Evolutionary conservation across 352 stramenopile genomes (phyloP), one percentile per base, ranked within the genome.

Genomic region (Plasmopara halstedii): DNA sequence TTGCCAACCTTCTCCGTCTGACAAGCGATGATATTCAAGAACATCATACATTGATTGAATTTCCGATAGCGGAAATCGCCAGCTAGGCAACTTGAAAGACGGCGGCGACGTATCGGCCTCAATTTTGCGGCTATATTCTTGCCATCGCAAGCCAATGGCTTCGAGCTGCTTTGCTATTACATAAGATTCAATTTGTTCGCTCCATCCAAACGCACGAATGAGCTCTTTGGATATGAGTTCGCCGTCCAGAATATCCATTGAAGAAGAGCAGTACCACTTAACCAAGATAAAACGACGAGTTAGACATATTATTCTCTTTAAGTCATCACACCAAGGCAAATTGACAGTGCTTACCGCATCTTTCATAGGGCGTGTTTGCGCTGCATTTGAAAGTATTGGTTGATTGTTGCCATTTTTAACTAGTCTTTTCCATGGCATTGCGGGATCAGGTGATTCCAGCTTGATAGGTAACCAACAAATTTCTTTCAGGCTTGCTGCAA

Each of bases 231-330:
- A 86, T 10, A 50, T 57, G 4, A 88, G 47, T 22, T 80, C 56
- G 7, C 77, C 77, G 21, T 70, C 58, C 23, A 88, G 29, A 36
- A 88, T 73, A 48, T 83, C 31, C 22, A 60, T 56, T 20, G 39
- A 68, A 21, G 44, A 70, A 1, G 77, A 88, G 27, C 77, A 88
- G 42, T 67, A 67, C 77, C 77, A 88, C 76, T 88, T n/a, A n/a
- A n/a, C n/a, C n/a, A 25, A 22, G 6, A 35, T 4, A 29, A 29
- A 5, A 10, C 3, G 3, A 29, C 11, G 1, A 27, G 21, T 9
- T 17, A 32, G 11, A 31, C 6, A 6, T 11, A 31, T 31, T 11
- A 31, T 41, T 17, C n/a, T n/a, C n/a, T n/a, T n/a, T n/a, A n/a
- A n/a, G 7, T 26, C 18, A 19, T 21, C 34, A 27, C n/a, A 20